These are phyloP conservation scores for Cicer judaicum DNA, from an alignment of 306 rosid species.

Conservation along the genomic window DNA sequence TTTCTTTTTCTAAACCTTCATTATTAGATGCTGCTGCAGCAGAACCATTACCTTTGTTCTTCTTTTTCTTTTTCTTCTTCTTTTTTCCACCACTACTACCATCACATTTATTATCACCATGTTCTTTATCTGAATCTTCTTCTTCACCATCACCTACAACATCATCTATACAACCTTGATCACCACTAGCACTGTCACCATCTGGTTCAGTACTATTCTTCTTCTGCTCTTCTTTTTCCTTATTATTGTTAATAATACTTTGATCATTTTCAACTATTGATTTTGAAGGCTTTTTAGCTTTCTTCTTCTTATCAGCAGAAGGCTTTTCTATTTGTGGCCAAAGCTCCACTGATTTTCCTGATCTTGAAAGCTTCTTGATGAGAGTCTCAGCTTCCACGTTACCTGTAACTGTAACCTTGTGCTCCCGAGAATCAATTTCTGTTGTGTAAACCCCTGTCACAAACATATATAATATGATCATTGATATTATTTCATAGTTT, in stretches of 20 bases:
- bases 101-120: slow-evolving; percentile 38
- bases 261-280: slow-evolving; percentile 45
- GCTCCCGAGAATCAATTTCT: slow-evolving; percentile 71
- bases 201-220: slow-evolving; percentile 40
- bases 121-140: slow-evolving; percentile 39
- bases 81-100: slow-evolving; percentile 46
- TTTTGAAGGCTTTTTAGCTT: slow-evolving; percentile 59
- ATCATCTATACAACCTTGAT: slow-evolving; percentile 34
- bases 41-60: slow-evolving; percentile 59
- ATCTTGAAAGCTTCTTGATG: slow-evolving; percentile 71
- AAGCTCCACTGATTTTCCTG: slow-evolving; percentile 80
- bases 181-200: background rate
- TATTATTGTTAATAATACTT: background rate
- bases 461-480: too few relatives aligned
- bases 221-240: slow-evolving; percentile 43
- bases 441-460: slow-evolving; percentile 74
- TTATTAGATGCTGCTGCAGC: slow-evolving; percentile 33
- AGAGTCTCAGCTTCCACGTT: slow-evolving; percentile 78
- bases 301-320: slow-evolving; percentile 51
- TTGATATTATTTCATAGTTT: too few relatives aligned
- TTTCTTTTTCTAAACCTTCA: slow-evolving; percentile 45
- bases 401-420: slow-evolving; percentile 87
- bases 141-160: background rate
- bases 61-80: slow-evolving; percentile 81
- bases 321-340: slow-evolving; percentile 58